phyloP scores from a whole-genome alignment of 768 basidiomycete genomes.

The Auricularia sp. region DNA sequence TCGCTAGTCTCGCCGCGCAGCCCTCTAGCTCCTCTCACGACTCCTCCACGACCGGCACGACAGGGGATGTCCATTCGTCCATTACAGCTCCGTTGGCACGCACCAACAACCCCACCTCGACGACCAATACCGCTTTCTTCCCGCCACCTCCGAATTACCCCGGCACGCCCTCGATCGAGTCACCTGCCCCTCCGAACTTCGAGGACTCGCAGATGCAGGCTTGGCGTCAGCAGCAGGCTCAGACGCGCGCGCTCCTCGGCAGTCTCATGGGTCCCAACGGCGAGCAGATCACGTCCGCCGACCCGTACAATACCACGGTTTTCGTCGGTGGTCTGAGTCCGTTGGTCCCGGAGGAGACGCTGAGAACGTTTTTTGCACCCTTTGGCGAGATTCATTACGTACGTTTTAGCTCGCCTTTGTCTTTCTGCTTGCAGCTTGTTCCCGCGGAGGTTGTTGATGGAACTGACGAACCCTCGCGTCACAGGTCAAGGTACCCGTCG shows the following conservation, averaged over 20 bases:
- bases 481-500: constrained; percentile 92
- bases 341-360: constrained; percentile 81
- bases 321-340: constrained; percentile 89
- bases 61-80: constrained; percentile 15
- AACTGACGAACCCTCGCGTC: constrained; percentile 2
- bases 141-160: neutral
- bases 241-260: constrained; percentile 72
- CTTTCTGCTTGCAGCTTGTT: neutral
- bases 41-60: constrained; percentile 20
- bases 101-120: neutral
- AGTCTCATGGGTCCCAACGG: constrained; percentile 81
- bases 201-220: constrained; percentile 60
- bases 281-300: constrained; percentile 76
- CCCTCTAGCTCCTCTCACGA: constrained; percentile 7
- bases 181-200: constrained; percentile 37
- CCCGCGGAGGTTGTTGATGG: constrained; percentile 10
- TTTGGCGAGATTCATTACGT: constrained; percentile 92
- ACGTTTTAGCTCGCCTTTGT: constrained; percentile 20
- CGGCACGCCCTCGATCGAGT: neutral
- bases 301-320: constrained; percentile 94
- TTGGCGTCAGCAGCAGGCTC: constrained; percentile 52
- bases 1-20: neutral
- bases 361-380: constrained; percentile 85
- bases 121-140: neutral
- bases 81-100: constrained; percentile 33